phyloP scores from a whole-genome alignment of 2,329 filamentous ascomycete genomes.

The Penicillium sp. region DNA sequence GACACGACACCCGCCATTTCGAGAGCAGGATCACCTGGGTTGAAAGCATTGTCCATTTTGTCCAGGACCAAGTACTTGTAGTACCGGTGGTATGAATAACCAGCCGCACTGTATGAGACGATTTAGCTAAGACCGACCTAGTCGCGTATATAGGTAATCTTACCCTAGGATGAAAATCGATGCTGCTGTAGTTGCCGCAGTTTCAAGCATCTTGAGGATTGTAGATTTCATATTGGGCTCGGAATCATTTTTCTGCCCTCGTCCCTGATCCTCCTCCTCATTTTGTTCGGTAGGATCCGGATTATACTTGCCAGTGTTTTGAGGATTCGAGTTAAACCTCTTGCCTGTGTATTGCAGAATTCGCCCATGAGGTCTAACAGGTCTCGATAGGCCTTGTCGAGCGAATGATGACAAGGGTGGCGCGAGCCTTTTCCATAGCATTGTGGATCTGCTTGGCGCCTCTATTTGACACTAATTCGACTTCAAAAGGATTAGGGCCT shows the following conservation, averaged over 20 bases:
- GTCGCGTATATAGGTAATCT: background rate
- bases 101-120: slow-evolving; percentile 51
- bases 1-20: slow-evolving; percentile 66
- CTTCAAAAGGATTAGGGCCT: background rate
- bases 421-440: slow-evolving; percentile 27
- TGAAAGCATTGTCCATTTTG: slow-evolving; percentile 91
- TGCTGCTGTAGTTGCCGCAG: slow-evolving; percentile 72
- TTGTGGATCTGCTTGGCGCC: slow-evolving; percentile 12
- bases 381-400: slow-evolving; percentile 17
- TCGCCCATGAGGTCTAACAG: slow-evolving; percentile 8
- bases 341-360: slow-evolving; percentile 13
- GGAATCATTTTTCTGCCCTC: slow-evolving; percentile 19
- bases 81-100: slow-evolving; percentile 74
- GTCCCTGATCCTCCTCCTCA: slow-evolving; percentile 29
- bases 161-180: slow-evolving; percentile 71
- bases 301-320: slow-evolving; percentile 20
- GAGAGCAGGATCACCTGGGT: slow-evolving; percentile 85
- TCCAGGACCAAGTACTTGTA: slow-evolving; percentile 90
- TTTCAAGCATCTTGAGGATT: slow-evolving; percentile 66
- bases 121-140: slow-evolving; percentile 14
- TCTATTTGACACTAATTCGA: background rate
- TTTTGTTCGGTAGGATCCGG: slow-evolving; percentile 32
- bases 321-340: slow-evolving; percentile 25
- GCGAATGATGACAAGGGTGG: slow-evolving; percentile 22
- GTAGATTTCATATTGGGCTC: slow-evolving; percentile 40